These are phyloP conservation scores for Capsella rubella DNA, from an alignment of 441 rosid genomes.

Conservation along the genomic window DNA sequence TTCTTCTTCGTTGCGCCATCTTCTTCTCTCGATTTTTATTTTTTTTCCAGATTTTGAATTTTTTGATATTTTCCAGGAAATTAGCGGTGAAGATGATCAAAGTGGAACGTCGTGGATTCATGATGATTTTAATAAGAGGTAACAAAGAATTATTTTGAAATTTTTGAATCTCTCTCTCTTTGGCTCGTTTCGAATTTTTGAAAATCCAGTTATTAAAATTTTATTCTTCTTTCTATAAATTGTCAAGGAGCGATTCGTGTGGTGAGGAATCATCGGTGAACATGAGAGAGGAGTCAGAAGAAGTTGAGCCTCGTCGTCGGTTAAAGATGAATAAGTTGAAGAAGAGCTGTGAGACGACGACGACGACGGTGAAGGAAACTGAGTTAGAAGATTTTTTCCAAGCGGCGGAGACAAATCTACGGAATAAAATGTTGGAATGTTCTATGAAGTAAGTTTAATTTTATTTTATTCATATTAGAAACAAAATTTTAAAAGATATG, in stretches of 20 bases:
- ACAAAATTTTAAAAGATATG: not conserved
- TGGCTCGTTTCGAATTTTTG: not conserved
- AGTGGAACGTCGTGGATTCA: constrained; percentile 58
- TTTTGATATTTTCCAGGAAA: constrained; percentile 50
- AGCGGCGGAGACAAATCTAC: constrained; percentile 58
- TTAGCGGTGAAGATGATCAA: constrained; percentile 46
- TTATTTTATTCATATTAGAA: no score
- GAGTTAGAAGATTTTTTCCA: constrained; percentile 74
- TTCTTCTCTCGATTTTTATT: constrained; percentile 8
- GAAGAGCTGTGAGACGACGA: constrained; percentile 13
- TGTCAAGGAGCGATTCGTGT: constrained; percentile 17
- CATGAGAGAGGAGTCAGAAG: constrained; percentile 37
- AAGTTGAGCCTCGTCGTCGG: constrained; percentile 47
- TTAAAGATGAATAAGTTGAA: constrained; percentile 40
- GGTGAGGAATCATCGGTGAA: constrained; percentile 45
- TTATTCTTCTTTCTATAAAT: not conserved
- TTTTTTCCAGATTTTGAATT: not conserved
- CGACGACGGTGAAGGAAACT: constrained; percentile 51
- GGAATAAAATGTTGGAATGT: constrained; percentile 45
- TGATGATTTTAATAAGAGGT: constrained; percentile 34
- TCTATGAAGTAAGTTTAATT: constrained; percentile 57
- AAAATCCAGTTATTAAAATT: not conserved
- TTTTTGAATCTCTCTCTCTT: no score
- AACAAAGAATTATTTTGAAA: no score
- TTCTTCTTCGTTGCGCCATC: not conserved